Evolutionary conservation across 2,329 filamentous ascomycete species (phyloP).

Genomic region (Chaetomiaceae sp.): DNA sequence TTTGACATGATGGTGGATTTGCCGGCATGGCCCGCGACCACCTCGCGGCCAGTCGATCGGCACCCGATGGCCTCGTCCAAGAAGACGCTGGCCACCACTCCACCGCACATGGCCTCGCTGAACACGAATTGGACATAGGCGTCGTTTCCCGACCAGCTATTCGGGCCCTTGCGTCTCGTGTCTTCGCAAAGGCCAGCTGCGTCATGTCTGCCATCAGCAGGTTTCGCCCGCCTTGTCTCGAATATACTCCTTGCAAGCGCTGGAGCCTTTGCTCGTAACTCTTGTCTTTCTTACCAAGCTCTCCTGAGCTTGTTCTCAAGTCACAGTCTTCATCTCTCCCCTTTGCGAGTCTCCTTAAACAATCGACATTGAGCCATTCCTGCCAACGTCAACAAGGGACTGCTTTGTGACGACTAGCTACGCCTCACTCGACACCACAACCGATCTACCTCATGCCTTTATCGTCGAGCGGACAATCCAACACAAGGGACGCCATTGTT

Average conservation of each 20-base stretch:
- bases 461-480: conserved; percentile 1
- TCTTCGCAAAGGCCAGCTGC: conserved; percentile 15
- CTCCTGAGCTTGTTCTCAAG: background rate
- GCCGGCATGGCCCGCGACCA: conserved; percentile 13
- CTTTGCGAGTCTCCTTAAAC: conserved; percentile 4
- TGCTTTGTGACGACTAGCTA: conserved; percentile 9
- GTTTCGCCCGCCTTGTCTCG: background rate
- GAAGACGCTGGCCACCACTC: background rate
- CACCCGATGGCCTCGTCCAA: background rate
- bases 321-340: conserved; percentile 3
- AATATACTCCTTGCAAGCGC: conserved; percentile 19
- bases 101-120: conserved; percentile 11
- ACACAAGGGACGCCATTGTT: conserved; percentile 8
- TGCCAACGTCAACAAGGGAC: conserved; percentile 8
- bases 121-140: conserved; percentile 13
- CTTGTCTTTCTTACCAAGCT: conserved; percentile 9
- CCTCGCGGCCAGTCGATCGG: conserved; percentile 15
- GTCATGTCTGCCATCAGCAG: conserved; percentile 9
- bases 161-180: conserved; percentile 16
- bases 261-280: background rate
- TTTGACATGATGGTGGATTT: conserved; percentile 5
- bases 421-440: background rate
- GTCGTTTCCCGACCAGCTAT: conserved; percentile 14
- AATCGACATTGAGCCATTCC: conserved; percentile 4
- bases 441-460: conserved; percentile 5